These are phyloP conservation scores for Aureobasidium leucospermi DNA, from an alignment of 2,329 filamentous ascomycete species.

Conservation along the genomic window DNA sequence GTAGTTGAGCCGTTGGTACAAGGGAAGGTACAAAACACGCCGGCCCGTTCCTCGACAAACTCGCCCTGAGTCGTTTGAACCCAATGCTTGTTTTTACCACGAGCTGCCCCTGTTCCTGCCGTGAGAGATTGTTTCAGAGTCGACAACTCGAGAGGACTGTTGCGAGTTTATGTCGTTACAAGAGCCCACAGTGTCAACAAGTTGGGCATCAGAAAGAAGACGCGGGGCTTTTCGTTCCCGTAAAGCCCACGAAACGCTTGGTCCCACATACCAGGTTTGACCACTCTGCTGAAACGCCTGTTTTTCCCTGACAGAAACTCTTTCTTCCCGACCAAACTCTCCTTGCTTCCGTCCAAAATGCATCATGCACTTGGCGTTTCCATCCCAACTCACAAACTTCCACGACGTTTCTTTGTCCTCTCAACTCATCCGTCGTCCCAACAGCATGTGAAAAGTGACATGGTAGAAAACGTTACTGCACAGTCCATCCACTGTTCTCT, in stretches of 20 bases:
- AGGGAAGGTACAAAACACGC: background rate
- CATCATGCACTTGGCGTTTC: background rate
- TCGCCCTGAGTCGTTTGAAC: background rate
- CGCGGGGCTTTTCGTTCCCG: conserved; percentile 4
- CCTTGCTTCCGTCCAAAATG: background rate
- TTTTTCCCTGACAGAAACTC: background rate
- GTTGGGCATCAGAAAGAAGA: conserved; percentile 8
- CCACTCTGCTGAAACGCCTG: conserved; percentile 6
- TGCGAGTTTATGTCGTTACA: background rate
- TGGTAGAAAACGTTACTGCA: background rate
- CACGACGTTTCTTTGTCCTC: background rate
- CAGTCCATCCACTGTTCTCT: background rate
- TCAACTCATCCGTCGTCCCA: background rate
- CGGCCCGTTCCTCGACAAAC: background rate
- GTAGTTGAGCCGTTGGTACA: background rate
- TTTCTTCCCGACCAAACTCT: background rate
- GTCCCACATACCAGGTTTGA: conserved; percentile 8
- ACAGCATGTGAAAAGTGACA: background rate
- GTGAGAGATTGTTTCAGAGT: background rate
- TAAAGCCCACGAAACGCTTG: background rate
- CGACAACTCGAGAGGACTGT: background rate
- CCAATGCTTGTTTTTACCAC: background rate
- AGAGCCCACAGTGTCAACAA: background rate
- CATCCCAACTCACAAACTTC: background rate
- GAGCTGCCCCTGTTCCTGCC: background rate